Base-by-base conservation (phyloP, 306 rosid genomes). In the Lithocarpus polystachyus region DNA sequence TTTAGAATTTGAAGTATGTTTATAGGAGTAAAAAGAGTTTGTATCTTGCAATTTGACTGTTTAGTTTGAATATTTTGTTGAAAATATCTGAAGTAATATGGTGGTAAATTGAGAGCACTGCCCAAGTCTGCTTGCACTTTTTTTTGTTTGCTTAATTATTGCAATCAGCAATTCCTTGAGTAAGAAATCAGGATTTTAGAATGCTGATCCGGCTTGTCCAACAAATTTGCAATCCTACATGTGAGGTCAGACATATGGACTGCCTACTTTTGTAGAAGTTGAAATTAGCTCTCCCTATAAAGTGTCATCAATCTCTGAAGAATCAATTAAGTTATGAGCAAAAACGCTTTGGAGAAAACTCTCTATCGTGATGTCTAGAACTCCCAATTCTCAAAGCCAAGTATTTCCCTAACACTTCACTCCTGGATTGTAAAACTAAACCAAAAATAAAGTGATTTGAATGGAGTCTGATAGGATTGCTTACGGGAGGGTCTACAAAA, bases 11-110 rank as follows among this genome's bases (percentile, higher is more conserved):
- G 20, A 77, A 75, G 24, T 17, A 71, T 68, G 79, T 60, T 56
- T 74, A 78, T 23, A 56, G 61, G 43, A 83, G 14, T 3, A 68
- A 23, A 33, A 72, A 14, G 69, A 73, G 71, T 48, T 22, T 78
- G 37, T 55, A 31, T 40, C 69, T 56, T 51, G 80, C 69, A 53
- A 61, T 53, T 6, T 62, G 33, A 0, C 54, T 60, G 76, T 80
- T 74, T 13, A 60, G 68, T 52, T 31, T 72, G 52, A 43, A 40
- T 78, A 28, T 55, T 23, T 52, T 69, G 70, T 23, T 60, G 31
- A 60, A 4, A 9, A 60, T 62, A 3, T 48, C 53, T 48, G 4
- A 48, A 48, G 53, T 48, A 48, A 48, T 61, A 13, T 28, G 37
- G 14, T 26, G 19, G 19, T 29, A 7, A 64, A 64, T 18, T 64